Conservation (phyloP, 225 moss, liverwort and hornwort species). For the Ulota crispa region DNA sequence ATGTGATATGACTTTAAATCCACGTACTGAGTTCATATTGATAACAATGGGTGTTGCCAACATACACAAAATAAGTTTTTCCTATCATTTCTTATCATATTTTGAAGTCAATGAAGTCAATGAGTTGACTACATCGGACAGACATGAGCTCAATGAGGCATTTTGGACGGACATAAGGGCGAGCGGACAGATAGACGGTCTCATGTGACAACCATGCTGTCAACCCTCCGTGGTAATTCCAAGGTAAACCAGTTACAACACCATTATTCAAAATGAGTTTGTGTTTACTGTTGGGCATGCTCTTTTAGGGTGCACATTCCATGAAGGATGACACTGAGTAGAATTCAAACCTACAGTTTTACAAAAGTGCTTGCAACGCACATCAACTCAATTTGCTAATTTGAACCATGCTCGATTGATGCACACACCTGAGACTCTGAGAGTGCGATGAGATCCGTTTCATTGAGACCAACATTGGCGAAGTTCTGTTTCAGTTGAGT, state of each 20-base stretch:
- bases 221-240: neutral
- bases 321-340: neutral
- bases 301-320: neutral
- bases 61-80: no score
- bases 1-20: no score
- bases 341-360: neutral
- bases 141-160: no score
- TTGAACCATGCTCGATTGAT: neutral
- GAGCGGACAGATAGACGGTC: accelerated
- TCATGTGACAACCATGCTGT: no score
- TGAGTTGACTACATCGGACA: no score
- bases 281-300: neutral
- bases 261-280: neutral
- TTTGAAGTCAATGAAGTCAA: no score
- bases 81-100: no score
- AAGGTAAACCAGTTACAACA: neutral
- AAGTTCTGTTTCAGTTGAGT: neutral
- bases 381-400: neutral
- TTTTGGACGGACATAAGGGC: no score
- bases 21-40: no score
- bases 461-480: slow-evolving; percentile 26
- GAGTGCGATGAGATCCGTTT: slow-evolving; percentile 48
- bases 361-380: neutral
- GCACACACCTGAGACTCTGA: slow-evolving; percentile 42
- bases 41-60: no score